These are phyloP conservation scores for Lyophyllum atratum DNA, from an alignment of 768 basidiomycete genomes.

Conservation along the genomic window DNA sequence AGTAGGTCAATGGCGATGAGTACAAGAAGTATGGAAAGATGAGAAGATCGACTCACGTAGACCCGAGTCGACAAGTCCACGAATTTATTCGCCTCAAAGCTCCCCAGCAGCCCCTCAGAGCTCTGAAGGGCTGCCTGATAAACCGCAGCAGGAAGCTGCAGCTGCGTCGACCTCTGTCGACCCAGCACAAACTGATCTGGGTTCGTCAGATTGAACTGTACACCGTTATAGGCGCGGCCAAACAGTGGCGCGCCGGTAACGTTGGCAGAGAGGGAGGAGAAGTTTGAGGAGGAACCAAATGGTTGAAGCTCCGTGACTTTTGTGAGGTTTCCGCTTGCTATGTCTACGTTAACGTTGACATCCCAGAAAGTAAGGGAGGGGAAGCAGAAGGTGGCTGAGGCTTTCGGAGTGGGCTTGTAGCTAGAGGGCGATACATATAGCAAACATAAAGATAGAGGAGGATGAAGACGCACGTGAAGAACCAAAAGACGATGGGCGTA, in stretches of 20 bases:
- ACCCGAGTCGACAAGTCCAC: slow-evolving; percentile 38
- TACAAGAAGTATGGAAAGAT: background rate
- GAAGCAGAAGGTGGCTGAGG: slow-evolving; percentile 50
- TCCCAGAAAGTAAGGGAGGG: slow-evolving; percentile 47
- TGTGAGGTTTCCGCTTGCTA: slow-evolving; percentile 45
- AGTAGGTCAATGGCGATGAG: slow-evolving; percentile 15
- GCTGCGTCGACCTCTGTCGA: slow-evolving; percentile 43
- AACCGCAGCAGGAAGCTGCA: slow-evolving; percentile 54
- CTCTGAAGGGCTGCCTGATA: slow-evolving; percentile 46
- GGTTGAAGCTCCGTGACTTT: slow-evolving; percentile 41
- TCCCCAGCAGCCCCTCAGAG: slow-evolving; percentile 35
- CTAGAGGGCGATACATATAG: slow-evolving; percentile 12
- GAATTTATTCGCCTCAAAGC: slow-evolving; percentile 40
- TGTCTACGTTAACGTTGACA: slow-evolving; percentile 44
- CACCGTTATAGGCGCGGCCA: slow-evolving; percentile 54
- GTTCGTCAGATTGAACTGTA: slow-evolving; percentile 46
- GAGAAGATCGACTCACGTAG: slow-evolving; percentile 43
- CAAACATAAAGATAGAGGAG: background rate
- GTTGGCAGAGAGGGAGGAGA: slow-evolving; percentile 42
- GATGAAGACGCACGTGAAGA: slow-evolving; percentile 41
- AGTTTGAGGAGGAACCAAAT: slow-evolving; percentile 37
- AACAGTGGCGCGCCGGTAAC: slow-evolving; percentile 46
- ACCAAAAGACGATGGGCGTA: slow-evolving; percentile 58
- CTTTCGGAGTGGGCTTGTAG: slow-evolving; percentile 35
- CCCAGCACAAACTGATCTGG: slow-evolving; percentile 41